Evolutionary conservation across 805 yeast genomes (phyloP), one percentile per base, ranked within the genome.

Genomic region (Kuraishia molischiana): DNA sequence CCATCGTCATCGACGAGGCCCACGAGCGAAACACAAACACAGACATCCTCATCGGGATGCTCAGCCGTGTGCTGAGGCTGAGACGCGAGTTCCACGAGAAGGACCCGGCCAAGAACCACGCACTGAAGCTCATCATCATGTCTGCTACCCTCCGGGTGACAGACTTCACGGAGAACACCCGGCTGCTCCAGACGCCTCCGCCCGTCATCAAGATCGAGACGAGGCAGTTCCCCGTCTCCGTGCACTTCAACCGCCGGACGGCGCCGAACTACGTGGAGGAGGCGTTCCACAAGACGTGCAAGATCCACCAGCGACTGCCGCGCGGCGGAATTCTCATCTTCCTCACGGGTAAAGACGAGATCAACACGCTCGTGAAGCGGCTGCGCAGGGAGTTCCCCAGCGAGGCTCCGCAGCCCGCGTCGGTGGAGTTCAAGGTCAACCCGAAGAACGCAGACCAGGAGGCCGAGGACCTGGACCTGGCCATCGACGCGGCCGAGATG

Each of bases 1-100:
- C 84, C 0, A 70, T 92, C 33, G 72, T 94, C 20, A 85, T 92
- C 41, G 99, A 92, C 64, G 99, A 92, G 60, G 99, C 99, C 0
- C 99, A 92, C 57, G 98, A 92, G 58, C 74, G 99, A 56, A 90
- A 87, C 53, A 78, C 90, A 43, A 92, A 92, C 54, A 92, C 99
- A 0, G 99, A 92, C 60, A 90, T 92, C 35, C 66, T 92, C 40
- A 87, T 92, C 44, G 99, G 99, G 35, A 83, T 92, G 81, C 64
- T 92, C 37, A 85, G 95, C 53, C 77, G 98, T 48, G 81, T 89
- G 14, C 74, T 86, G 42, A 75, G 69, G 45, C 66, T 90, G 29
- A 75, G 99, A 50, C 64, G 73, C 15, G 67, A 72, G 43, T 69
- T 73, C 36, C 66, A 67, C 49, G 51, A 45, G 3, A 54, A 67